Evolutionary conservation across 441 rosid species (phyloP), one percentile per base, ranked within the genome.

Genomic region (Raphanus hybrid): DNA sequence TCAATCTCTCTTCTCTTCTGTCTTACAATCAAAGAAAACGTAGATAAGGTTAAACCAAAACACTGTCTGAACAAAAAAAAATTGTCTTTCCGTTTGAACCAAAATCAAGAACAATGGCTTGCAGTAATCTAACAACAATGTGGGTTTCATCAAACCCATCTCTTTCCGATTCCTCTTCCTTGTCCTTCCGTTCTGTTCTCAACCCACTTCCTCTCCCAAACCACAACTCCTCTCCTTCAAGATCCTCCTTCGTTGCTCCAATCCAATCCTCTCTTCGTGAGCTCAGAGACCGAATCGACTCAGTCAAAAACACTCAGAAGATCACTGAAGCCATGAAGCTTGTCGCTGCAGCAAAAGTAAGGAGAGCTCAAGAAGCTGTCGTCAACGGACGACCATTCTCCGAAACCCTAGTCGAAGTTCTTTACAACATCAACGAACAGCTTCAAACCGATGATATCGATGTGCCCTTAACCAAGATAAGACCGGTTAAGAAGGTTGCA

Each of bases 261-360:
- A 80, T 93, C 85, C 94, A 84, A 11, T 85, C 97, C 29, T 82
- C 90, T 48, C 95, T 91, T 34, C 93, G 97, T 11, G 99, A 96
- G 75, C 91, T 93, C 32, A 78, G 94, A 62, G 85, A 81, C 14
- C 90, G 94, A 52, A 93, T 92, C 67, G 90, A 79, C 37, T 92
- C 98, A 0, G 98, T 93, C 54, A 92, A 90, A 81, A 90, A 84
- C 87, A 93, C 97, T 2, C 99, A 90, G 82, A 93, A 93, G 90
- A 91, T 93, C 89, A 96, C 99, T 0, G 98, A 96, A 78, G 98
- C 99, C 5, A 96, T 93, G 97, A 93, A 93, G 84, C 92, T 93
- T 34, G 96, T 96, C 4, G 97, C 99, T 0, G 98, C 99, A 2
- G 98, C 97, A 0, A 92, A 90, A 80, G 97, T 96, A 69, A 85